Evolutionary conservation across 2,329 filamentous ascomycete genomes (phyloP).

Genomic region (Fusarium dimerum): DNA sequence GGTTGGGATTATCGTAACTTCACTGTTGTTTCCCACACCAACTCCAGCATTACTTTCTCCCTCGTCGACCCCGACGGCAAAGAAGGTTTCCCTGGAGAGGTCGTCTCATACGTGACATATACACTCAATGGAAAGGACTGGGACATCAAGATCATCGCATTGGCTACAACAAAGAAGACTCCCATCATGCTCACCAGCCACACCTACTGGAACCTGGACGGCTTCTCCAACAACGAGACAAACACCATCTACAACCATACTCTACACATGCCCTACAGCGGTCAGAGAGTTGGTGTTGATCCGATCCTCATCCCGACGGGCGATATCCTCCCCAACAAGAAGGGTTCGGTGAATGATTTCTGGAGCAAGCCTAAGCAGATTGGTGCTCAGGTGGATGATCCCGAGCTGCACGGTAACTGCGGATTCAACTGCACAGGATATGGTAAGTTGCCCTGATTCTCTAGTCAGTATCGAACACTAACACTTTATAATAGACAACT

Average conservation of each 20-base stretch:
- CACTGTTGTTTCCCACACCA: slow-evolving; percentile 68
- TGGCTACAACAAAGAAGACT: slow-evolving; percentile 72
- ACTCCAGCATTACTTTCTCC: slow-evolving; percentile 71
- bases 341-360: slow-evolving; percentile 74
- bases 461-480: background rate
- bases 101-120: slow-evolving; percentile 74
- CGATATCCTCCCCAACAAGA: slow-evolving; percentile 68
- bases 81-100: slow-evolving; percentile 77
- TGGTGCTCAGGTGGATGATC: slow-evolving; percentile 65
- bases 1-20: slow-evolving; percentile 81
- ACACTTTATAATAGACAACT: slow-evolving; percentile 54
- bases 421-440: slow-evolving; percentile 83
- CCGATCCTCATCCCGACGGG: slow-evolving; percentile 75
- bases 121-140: slow-evolving; percentile 66
- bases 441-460: slow-evolving; percentile 49
- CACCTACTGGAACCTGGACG: slow-evolving; percentile 83
- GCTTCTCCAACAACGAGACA: slow-evolving; percentile 73
- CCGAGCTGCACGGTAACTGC: slow-evolving; percentile 71
- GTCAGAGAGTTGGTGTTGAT: slow-evolving; percentile 68
- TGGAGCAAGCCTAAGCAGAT: slow-evolving; percentile 82
- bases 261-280: slow-evolving; percentile 71
- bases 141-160: slow-evolving; percentile 72
- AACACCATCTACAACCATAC: slow-evolving; percentile 68
- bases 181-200: slow-evolving; percentile 78
- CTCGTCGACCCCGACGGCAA: slow-evolving; percentile 72